Percentiles rank a stretch among this genome's conserved stretches.
These are phyloP conservation scores for Corynespora cassiicola DNA, from an alignment of 2,329 filamentous ascomycete species.

Conservation along the genomic window DNA sequence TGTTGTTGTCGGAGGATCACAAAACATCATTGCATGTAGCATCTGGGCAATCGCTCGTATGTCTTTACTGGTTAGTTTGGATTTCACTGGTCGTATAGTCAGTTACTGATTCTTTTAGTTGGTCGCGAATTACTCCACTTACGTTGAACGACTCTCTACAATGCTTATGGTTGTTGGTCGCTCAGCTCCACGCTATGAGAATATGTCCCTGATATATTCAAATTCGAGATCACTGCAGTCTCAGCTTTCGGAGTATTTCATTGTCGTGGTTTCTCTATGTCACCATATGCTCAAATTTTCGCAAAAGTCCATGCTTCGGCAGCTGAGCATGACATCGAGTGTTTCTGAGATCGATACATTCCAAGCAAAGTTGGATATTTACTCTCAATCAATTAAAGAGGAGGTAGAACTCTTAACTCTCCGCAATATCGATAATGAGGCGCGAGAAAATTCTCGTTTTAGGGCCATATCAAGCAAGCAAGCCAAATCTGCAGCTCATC, in stretches of 20 bases:
- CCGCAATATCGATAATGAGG: slow-evolving; percentile 23
- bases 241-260: slow-evolving; percentile 51
- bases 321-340: slow-evolving; percentile 38
- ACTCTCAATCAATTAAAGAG: slow-evolving; percentile 47
- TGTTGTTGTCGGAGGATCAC: slow-evolving; percentile 46
- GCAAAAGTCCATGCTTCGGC: slow-evolving; percentile 38
- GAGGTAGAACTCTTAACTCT: slow-evolving; percentile 30
- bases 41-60: slow-evolving; percentile 49
- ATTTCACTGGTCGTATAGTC: slow-evolving; percentile 1
- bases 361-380: slow-evolving; percentile 42
- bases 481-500: slow-evolving; percentile 21
- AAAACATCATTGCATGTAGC: neutral
- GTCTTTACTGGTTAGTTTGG: slow-evolving; percentile 47
- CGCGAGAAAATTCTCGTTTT: slow-evolving; percentile 30
- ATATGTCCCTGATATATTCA: slow-evolving; percentile 49
- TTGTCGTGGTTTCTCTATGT: slow-evolving; percentile 49
- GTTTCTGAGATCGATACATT: slow-evolving; percentile 41
- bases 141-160: slow-evolving; percentile 48
- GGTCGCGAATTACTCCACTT: slow-evolving; percentile 36
- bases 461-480: slow-evolving; percentile 22
- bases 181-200: slow-evolving; percentile 49
- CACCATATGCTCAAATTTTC: slow-evolving; percentile 41
- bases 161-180: slow-evolving; percentile 52
- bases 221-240: slow-evolving; percentile 45
- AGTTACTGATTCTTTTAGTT: slow-evolving; percentile 30